These are phyloP conservation scores for Madurella fahalii DNA, from an alignment of 2,329 filamentous ascomycete species.

Conservation along the genomic window DNA sequence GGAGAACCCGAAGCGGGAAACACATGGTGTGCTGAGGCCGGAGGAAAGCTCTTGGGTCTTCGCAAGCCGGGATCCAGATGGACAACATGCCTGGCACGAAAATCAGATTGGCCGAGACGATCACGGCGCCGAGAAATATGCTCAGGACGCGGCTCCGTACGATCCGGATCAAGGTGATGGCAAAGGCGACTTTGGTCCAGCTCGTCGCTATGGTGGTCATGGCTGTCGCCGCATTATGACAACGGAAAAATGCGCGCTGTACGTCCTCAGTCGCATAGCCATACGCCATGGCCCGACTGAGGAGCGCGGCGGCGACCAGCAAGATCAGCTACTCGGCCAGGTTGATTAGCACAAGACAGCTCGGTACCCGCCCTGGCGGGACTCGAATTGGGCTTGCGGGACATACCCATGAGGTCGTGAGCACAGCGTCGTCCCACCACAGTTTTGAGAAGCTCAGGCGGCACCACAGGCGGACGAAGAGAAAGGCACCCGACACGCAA, in stretches of 20 bases:
- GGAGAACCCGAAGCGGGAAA: background rate
- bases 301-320: constrained; percentile 9
- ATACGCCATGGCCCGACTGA: constrained; percentile 11
- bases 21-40: constrained; percentile 1
- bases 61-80: constrained; percentile 16
- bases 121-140: constrained; percentile 23
- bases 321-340: constrained; percentile 9
- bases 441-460: constrained; percentile 10
- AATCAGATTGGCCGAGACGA: constrained; percentile 24
- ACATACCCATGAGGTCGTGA: constrained; percentile 17
- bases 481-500: constrained; percentile 10
- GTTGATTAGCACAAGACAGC: background rate
- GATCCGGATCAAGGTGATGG: constrained; percentile 25
- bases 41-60: constrained; percentile 4
- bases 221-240: constrained; percentile 13
- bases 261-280: constrained; percentile 13
- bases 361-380: too few relatives aligned
- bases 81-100: constrained; percentile 23
- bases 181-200: constrained; percentile 27
- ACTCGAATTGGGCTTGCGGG: too few relatives aligned
- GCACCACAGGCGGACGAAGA: constrained; percentile 16
- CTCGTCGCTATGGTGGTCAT: constrained; percentile 17
- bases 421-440: constrained; percentile 18
- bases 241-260: constrained; percentile 14
- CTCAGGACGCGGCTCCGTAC: constrained; percentile 19